Percentiles rank a stretch among this genome's conserved stretches.
Evolutionary conservation across 2,329 filamentous ascomycete species (phyloP).

Genomic region (Fusarium mundagurra): DNA sequence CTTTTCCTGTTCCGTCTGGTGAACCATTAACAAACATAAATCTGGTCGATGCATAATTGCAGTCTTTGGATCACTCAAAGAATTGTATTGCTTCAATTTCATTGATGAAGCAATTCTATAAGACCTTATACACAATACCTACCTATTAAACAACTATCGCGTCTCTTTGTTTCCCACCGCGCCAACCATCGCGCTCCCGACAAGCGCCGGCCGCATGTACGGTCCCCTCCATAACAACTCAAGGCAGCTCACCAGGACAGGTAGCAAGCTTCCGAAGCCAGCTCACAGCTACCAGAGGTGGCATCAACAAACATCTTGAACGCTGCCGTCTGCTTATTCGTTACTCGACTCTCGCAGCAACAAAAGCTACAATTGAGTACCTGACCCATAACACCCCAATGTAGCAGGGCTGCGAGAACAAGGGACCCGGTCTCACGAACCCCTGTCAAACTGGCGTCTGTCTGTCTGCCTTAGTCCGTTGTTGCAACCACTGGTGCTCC

Average conservation of each 20-base stretch:
- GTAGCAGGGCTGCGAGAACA: conserved; percentile 37
- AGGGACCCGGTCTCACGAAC: conserved; percentile 35
- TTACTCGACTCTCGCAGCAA: conserved; percentile 16
- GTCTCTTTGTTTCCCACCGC: conserved; percentile 36
- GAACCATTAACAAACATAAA: background rate
- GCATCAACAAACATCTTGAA: conserved; percentile 23
- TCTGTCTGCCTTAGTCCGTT: conserved; percentile 41
- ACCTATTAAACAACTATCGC: conserved; percentile 12
- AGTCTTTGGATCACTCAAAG: background rate
- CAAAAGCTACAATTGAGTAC: conserved; percentile 28
- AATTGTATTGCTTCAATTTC: background rate
- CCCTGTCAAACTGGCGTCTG: conserved; percentile 39
- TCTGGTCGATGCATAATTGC: background rate
- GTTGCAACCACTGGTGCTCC: conserved; percentile 42
- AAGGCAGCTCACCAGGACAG: conserved; percentile 4
- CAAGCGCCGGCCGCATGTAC: conserved; percentile 42
- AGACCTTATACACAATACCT: background rate
- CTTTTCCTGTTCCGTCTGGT: background rate
- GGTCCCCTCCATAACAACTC: conserved; percentile 32
- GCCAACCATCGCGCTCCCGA: conserved; percentile 41
- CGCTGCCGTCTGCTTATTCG: conserved; percentile 24
- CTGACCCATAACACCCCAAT: conserved; percentile 28
- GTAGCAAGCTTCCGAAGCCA: conserved; percentile 19
- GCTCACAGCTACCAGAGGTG: conserved; percentile 33
- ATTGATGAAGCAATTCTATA: background rate